A percentile compares a stretch with the other conserved stretches of the same genome.
phyloP scores from a whole-genome alignment of 2,329 filamentous ascomycete species.

The Aschersonia sp. region DNA sequence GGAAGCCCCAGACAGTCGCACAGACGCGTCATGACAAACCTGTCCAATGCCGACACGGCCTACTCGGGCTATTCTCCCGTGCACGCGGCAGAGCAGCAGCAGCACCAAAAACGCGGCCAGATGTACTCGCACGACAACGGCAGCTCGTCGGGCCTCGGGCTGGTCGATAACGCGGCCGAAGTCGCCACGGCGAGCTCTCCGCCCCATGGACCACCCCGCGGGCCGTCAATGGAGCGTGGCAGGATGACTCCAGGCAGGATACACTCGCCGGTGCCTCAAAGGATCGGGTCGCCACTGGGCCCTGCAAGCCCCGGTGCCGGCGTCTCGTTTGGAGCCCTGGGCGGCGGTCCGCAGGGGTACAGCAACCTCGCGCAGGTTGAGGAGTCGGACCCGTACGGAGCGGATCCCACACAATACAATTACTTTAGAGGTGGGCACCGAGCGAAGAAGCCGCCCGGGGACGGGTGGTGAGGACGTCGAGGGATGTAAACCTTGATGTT shows the following conservation, averaged over 20 bases:
- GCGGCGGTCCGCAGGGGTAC: constrained; percentile 45
- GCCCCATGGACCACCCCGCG: constrained; percentile 7
- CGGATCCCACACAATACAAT: constrained; percentile 38
- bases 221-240: constrained; percentile 10
- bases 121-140: constrained; percentile 37
- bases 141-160: constrained; percentile 37
- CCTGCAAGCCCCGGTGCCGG: constrained; percentile 14
- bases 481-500: neutral
- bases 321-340: constrained; percentile 34
- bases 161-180: constrained; percentile 28
- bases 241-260: constrained; percentile 11
- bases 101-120: no score
- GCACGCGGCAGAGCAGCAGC: neutral
- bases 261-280: constrained; percentile 4
- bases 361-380: constrained; percentile 43
- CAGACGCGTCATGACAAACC: constrained; percentile 8
- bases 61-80: constrained; percentile 9
- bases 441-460: constrained; percentile 7
- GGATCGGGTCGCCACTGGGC: constrained; percentile 1
- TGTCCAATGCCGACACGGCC: constrained; percentile 7
- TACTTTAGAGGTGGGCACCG: constrained; percentile 33
- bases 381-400: constrained; percentile 16
- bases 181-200: constrained; percentile 28
- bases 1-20: constrained; percentile 12
- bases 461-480: constrained; percentile 17